Base-by-base conservation (phyloP, 495 filamentous ascomycete species). In the Massariosphaeria phaeospora region DNA sequence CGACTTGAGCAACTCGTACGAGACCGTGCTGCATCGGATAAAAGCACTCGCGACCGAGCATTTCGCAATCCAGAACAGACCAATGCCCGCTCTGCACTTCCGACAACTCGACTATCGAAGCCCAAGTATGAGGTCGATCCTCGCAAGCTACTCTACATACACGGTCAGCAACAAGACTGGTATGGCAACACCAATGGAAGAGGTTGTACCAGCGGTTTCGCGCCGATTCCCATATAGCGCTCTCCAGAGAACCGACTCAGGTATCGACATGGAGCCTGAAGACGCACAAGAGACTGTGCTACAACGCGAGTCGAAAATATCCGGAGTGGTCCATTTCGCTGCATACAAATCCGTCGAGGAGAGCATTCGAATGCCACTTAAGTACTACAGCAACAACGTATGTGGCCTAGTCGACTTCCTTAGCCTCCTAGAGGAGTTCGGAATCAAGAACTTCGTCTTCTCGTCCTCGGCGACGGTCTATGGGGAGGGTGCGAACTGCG, bases 311-410 rank as follows among this genome's bases (percentile, higher is more conserved):
- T 82, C 78, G 4, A 72, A 69, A 8, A 84, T 84, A 45, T 62
- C 70, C 1, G 79, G 79, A 6, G 80, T 84, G 21, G 80, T 85
- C 51, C 82, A 85, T 48, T 84, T 84, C 59, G 82, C 81, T 12
- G 80, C 79, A 9, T 78, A 77, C 62, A 82, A 83, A 54, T 75
- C 77, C 17, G 79, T 81, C 0, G 71, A 74, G 29, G 75, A 80
- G 57, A 72, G 69, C 36, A 71, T 84, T 59, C 62, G 63, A 18
- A 61, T 74, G 17, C 82, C 82, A 10, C 59, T 85, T 46, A 74
- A 74, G 43, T 85, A 85, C 63, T 85, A 85, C 69, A 64, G 73
- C 47, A 85, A 84, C 71, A 85, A 85, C 45, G 80, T 85, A 21
- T 75, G 75, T 55, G 82, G 81, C 2, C 65, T 85, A n/a, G 72